phyloP scores from a whole-genome alignment of 2,329 filamentous ascomycete genomes.

The Phialophora macrospora region DNA sequence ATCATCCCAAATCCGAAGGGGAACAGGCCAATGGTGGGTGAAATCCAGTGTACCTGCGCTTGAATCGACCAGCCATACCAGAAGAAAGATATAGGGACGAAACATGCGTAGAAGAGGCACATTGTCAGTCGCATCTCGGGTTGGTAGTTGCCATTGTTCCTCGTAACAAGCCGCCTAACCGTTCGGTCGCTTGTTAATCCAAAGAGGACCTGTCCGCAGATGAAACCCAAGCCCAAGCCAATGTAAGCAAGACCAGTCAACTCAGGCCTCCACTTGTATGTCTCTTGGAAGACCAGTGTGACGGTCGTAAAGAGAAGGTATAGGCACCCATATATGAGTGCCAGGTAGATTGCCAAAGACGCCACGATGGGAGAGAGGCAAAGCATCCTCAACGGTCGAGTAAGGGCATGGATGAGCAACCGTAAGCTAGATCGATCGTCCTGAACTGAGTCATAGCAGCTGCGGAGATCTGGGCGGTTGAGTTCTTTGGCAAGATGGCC shows the following conservation, averaged over 20 bases:
- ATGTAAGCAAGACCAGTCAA: conserved; percentile 15
- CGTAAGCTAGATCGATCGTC: not conserved
- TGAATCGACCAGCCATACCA: conserved; percentile 87
- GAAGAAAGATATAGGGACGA: conserved; percentile 76
- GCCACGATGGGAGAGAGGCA: conserved; percentile 8
- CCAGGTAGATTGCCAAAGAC: conserved; percentile 12
- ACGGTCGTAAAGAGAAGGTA: conserved; percentile 22
- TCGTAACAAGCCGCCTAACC: not conserved
- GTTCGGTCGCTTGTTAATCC: conserved; percentile 14
- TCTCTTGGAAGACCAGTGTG: conserved; percentile 6
- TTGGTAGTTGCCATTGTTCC: conserved; percentile 59
- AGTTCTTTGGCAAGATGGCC: conserved; percentile 7
- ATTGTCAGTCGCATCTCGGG: conserved; percentile 85
- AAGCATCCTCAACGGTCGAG: conserved; percentile 9
- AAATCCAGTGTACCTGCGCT: conserved; percentile 52
- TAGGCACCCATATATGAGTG: conserved; percentile 16
- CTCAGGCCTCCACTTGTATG: conserved; percentile 15
- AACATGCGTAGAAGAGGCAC: conserved; percentile 66
- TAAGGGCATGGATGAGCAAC: not conserved
- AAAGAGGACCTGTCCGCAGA: conserved; percentile 14
- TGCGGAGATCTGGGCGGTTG: conserved; percentile 7
- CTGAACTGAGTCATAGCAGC: conserved; percentile 9
- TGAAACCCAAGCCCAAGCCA: conserved; percentile 8
- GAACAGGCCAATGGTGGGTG: conserved; percentile 56
- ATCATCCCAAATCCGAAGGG: conserved; percentile 59